Evolutionary conservation across 2,329 filamentous ascomycete genomes (phyloP).

Genomic region (Fusarium concolor): DNA sequence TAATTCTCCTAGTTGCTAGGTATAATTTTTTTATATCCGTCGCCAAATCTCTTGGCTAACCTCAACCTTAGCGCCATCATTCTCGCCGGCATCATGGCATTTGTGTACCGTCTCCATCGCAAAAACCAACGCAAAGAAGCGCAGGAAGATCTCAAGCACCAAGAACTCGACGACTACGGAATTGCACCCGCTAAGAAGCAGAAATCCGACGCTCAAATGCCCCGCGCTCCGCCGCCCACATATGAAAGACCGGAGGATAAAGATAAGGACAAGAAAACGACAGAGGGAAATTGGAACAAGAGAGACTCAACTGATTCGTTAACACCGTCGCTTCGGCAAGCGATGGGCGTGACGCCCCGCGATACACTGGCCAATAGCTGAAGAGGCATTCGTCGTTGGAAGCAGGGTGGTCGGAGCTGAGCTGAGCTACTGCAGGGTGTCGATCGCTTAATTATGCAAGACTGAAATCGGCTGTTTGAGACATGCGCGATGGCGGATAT

Average conservation of each 20-base stretch:
- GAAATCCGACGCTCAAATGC: slow-evolving; percentile 19
- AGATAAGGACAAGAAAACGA: neutral
- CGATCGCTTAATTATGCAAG: slow-evolving; percentile 27
- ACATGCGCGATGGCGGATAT: neutral
- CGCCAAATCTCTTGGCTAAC: slow-evolving; percentile 1
- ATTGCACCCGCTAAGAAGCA: slow-evolving; percentile 13
- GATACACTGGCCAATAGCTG: slow-evolving; percentile 37
- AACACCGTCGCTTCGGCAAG: slow-evolving; percentile 42
- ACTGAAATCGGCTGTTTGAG: slow-evolving; percentile 12
- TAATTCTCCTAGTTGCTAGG: slow-evolving; percentile 32
- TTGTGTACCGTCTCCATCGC: slow-evolving; percentile 33
- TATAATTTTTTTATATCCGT: neutral
- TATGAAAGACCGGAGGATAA: slow-evolving; percentile 24
- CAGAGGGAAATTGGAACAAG: slow-evolving; percentile 16
- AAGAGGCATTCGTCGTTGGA: neutral
- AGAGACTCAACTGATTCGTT: slow-evolving; percentile 41
- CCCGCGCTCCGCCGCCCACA: slow-evolving; percentile 33
- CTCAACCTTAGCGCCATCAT: slow-evolving; percentile 13
- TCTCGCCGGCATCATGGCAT: slow-evolving; percentile 23
- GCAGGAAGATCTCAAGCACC: slow-evolving; percentile 41
- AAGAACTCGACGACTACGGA: slow-evolving; percentile 47
- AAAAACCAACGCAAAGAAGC: slow-evolving; percentile 25
- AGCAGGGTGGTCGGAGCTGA: neutral
- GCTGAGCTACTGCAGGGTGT: slow-evolving; percentile 27
- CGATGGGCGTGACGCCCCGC: slow-evolving; percentile 36